Conservation (phyloP, 257 asterid species). For the Parsonsia alboflavescens region DNA sequence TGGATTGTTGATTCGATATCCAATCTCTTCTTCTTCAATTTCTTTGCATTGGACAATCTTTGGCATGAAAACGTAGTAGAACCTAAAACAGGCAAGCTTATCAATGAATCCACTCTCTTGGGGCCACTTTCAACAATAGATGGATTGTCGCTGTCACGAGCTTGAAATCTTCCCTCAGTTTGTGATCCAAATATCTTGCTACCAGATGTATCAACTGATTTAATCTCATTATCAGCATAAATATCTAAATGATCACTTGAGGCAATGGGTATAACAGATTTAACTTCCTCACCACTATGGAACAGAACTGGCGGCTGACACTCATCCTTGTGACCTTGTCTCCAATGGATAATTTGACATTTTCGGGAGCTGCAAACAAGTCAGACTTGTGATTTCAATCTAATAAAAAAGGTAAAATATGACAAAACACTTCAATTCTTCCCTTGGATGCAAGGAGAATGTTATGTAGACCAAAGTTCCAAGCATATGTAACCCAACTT, state of each 20-base stretch:
- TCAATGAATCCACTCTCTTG: neutral
- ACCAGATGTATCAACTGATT: neutral
- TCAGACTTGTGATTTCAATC: neutral
- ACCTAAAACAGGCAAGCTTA: neutral
- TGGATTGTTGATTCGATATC: neutral
- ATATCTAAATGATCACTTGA: no score
- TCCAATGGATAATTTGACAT: constrained; percentile 79
- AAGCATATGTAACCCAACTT: no score
- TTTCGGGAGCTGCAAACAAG: constrained; percentile 56
- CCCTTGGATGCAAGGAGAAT: neutral
- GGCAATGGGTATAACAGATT: no score
- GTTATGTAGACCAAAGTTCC: neutral
- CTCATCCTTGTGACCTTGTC: constrained; percentile 75
- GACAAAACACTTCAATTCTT: neutral
- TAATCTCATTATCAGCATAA: no score
- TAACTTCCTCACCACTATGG: constrained; percentile 14
- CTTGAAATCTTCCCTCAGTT: neutral
- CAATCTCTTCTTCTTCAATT: neutral
- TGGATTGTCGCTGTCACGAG: neutral
- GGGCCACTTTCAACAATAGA: neutral
- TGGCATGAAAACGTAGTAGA: neutral
- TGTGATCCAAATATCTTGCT: neutral
- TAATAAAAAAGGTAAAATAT: neutral
- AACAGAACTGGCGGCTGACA: constrained; percentile 38
- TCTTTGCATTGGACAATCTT: neutral